Evolutionary conservation across 352 stramenopile species (phyloP), one percentile per base, ranked within the genome.

Genomic region (Globisporangium ultimum): DNA sequence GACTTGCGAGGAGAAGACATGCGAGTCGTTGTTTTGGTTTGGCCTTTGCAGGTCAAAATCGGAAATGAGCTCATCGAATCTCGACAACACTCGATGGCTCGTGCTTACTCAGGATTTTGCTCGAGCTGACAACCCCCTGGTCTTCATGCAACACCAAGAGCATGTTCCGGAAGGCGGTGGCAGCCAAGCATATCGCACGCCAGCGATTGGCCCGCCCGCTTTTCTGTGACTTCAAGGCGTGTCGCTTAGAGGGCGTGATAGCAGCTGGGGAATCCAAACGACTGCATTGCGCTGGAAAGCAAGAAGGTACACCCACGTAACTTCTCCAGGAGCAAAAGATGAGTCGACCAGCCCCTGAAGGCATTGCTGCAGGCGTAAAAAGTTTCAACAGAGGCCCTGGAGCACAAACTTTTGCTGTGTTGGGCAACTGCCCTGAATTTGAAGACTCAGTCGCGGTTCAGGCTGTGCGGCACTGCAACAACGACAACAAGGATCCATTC

Each of bases 1-100:
- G 58, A 53, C 43, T 54, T 55, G 58, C 43, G 52, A 49, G 53
- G 15, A 10, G 53, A 34, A 51, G 55, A 40, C 55, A 61, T 61
- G 52, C 12, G 20, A 24, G 20, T 40, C 13, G 15, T 18, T 28
- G 32, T 38, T 14, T 2, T 32, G 10, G 42, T 52, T 21, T 43
- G 24, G 21, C 15, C 22, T 12, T 3, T 57, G 38, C 22, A 34
- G 15, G 28, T 17, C 15, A 15, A 61, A 53, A 54, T 54, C 42
- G 5, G 55, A 46, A 61, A 54, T 61, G 55, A 41, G 5, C n/a
- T 9, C 5, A 11, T 34, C 2, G 42, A n/a, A n/a, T 15, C 36
- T 42, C 21, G 9, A 14, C n/a, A n/a, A 56, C 32, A 21, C 22
- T 22, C 38, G 20, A 46, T 58, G 47, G 17, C 47, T 52, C 47